Base-by-base conservation (phyloP, 2,329 filamentous ascomycete genomes). In the Fusarium praegraminearum region DNA sequence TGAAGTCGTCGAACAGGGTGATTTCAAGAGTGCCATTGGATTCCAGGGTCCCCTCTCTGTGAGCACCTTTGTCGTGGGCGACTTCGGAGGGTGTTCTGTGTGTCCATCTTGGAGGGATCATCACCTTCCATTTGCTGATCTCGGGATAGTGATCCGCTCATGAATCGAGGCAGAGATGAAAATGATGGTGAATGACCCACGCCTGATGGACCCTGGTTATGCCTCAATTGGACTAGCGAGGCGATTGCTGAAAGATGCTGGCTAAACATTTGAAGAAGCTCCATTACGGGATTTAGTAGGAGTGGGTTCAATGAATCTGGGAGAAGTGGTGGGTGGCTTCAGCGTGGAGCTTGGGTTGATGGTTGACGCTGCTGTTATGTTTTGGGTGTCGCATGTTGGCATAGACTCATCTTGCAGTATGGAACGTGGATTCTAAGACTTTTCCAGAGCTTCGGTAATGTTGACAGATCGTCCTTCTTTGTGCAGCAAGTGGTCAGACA, bases 81-180 rank as follows among this genome's bases (percentile, higher is more conserved):
- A 64, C 40, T 62, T 69, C 67, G 67, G 67, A 67, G 67, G 50
- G 45, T 57, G 67, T 60, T 58, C 38, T 63, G 62, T 50, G 50
- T 64, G 67, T 60, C 67, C 53, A 55, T 40, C 16, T 56, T 59
- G 32, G 40, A 44, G 51, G 35, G 20, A 47, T 54, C 44, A 43
- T 54, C 26, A 36, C 28, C 49, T 52, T 41, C 55, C 40, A 50
- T 49, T 51, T 64, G 62, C 50, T 69, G 67, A 70, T 70, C 53
- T 54, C 50, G 50, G 67, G 62, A 68, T 67, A 33, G 53, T 70
- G 59, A 60, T 46, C 57, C 53, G 50, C 8, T 44, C 36, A 18
- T 59, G 67, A 55, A 55, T 38, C 28, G 36, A 64, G 18, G 28
- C 12, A 54, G 40, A 54, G 44, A 59, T 40, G 35, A 33, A 45